Evolutionary conservation across 257 asterid species (phyloP).

Genomic region (Solanum peruvianum): DNA sequence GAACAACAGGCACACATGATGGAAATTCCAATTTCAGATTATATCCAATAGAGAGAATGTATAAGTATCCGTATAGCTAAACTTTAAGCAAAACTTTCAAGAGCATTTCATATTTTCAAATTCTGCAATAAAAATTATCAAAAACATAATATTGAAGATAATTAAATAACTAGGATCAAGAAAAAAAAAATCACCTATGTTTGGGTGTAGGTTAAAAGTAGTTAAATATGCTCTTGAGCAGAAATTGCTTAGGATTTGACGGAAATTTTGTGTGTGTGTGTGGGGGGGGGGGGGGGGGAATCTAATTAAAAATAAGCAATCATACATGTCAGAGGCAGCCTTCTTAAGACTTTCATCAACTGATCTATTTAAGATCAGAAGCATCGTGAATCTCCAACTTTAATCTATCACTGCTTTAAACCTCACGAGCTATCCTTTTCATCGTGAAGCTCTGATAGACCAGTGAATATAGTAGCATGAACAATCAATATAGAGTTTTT

Average conservation of each 20-base stretch:
- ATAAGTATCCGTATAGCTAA: background rate
- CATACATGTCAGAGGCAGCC: background rate
- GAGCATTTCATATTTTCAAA: background rate
- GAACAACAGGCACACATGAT: background rate
- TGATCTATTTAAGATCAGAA: slow-evolving; percentile 8
- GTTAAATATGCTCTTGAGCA: background rate
- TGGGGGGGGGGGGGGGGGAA: background rate
- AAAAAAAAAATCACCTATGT: background rate
- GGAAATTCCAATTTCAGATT: background rate
- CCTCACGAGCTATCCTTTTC: slow-evolving; percentile 15
- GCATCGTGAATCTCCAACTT: slow-evolving; percentile 6
- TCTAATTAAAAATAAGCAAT: background rate
- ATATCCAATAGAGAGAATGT: background rate
- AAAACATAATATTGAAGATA: background rate
- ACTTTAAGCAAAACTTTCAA: background rate
- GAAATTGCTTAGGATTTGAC: background rate
- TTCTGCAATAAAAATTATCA: background rate
- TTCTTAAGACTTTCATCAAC: background rate
- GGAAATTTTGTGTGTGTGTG: too few relatives aligned
- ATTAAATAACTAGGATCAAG: background rate
- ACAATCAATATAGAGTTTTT: background rate
- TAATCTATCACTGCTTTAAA: slow-evolving; percentile 22
- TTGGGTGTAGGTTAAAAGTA: background rate
- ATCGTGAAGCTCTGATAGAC: slow-evolving; percentile 15
- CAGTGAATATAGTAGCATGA: slow-evolving; percentile 3